Percentiles rank a stretch among this genome's conserved stretches.
phyloP scores from a whole-genome alignment of 228 moss, liverwort and hornwort genomes.

The Sphagnum magellanicum region DNA sequence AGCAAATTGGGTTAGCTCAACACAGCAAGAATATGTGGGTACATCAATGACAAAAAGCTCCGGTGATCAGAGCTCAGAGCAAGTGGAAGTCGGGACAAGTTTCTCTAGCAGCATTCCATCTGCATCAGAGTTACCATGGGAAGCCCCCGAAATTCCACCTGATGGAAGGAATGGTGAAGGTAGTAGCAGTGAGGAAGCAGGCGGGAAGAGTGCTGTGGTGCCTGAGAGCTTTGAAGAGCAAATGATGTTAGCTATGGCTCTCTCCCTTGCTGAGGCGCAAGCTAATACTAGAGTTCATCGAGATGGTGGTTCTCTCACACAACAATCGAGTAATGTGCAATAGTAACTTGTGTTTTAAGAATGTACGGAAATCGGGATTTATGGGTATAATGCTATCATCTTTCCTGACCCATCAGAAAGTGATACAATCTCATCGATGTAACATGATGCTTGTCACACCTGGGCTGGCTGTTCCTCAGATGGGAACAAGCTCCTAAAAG shows the following conservation, averaged over 20 bases:
- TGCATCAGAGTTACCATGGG: slow-evolving; percentile 59
- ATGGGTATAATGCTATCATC: no score
- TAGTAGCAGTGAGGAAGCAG: slow-evolving; percentile 11
- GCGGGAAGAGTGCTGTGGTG: slow-evolving; percentile 27
- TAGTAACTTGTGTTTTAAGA: not conserved
- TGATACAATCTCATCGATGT: no score
- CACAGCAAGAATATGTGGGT: slow-evolving; percentile 33
- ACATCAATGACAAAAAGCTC: slow-evolving; percentile 18
- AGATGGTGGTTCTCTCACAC: not conserved
- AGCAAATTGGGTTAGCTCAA: slow-evolving; percentile 58
- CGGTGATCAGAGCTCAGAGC: slow-evolving; percentile 59
- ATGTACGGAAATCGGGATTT: not conserved
- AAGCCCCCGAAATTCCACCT: slow-evolving; percentile 27
- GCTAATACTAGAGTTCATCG: slow-evolving; percentile 9
- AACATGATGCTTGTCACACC: no score
- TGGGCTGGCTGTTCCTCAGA: no score
- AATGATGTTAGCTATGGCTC: slow-evolving; percentile 55
- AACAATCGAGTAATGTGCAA: not conserved
- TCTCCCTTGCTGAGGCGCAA: slow-evolving; percentile 49
- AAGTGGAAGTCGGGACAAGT: slow-evolving; percentile 61
- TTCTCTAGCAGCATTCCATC: slow-evolving; percentile 57
- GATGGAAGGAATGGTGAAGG: slow-evolving; percentile 24
- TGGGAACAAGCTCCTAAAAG: no score
- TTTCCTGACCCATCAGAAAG: no score
- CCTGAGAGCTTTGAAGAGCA: slow-evolving; percentile 58